Evolutionary conservation across 495 filamentous ascomycete genomes (phyloP).

Genomic region (Penicillium soppii): DNA sequence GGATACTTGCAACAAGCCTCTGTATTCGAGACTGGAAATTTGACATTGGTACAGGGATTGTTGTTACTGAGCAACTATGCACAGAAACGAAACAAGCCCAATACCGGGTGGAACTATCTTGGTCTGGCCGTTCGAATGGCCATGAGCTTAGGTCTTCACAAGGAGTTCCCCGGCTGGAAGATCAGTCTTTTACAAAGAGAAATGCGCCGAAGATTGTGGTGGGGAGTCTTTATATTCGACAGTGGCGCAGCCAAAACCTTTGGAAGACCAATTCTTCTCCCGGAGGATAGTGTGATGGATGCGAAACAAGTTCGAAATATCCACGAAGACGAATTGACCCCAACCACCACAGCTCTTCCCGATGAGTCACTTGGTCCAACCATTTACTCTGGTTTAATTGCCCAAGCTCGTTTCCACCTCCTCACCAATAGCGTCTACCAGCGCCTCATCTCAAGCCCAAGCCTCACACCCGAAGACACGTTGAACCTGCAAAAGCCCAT

Average conservation of each 20-base stretch:
- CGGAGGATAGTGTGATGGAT: slow-evolving; percentile 48
- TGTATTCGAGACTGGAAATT: slow-evolving; percentile 51
- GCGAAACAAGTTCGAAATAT: slow-evolving; percentile 50
- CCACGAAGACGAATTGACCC: slow-evolving; percentile 45
- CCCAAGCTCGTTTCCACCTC: slow-evolving; percentile 49
- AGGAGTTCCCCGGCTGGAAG: slow-evolving; percentile 55
- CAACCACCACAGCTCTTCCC: slow-evolving; percentile 42
- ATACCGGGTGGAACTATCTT: slow-evolving; percentile 56
- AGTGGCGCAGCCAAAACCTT: slow-evolving; percentile 50
- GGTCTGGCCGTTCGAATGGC: slow-evolving; percentile 53
- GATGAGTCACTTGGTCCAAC: slow-evolving; percentile 44
- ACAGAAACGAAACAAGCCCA: slow-evolving; percentile 57
- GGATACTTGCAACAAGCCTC: slow-evolving; percentile 43
- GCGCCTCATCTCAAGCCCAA: slow-evolving; percentile 51
- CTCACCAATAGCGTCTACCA: slow-evolving; percentile 51
- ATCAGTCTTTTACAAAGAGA: slow-evolving; percentile 51
- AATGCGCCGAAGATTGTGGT: slow-evolving; percentile 46
- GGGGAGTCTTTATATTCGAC: slow-evolving; percentile 50
- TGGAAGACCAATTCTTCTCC: slow-evolving; percentile 47
- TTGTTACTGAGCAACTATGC: slow-evolving; percentile 53
- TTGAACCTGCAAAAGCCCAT: slow-evolving; percentile 45
- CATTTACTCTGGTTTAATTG: slow-evolving; percentile 48
- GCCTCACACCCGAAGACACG: slow-evolving; percentile 47
- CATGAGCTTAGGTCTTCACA: slow-evolving; percentile 54
- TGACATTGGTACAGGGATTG: slow-evolving; percentile 52